These are phyloP conservation scores for Arabis alpina DNA, from an alignment of 345 rosid genomes.

Conservation along the genomic window DNA sequence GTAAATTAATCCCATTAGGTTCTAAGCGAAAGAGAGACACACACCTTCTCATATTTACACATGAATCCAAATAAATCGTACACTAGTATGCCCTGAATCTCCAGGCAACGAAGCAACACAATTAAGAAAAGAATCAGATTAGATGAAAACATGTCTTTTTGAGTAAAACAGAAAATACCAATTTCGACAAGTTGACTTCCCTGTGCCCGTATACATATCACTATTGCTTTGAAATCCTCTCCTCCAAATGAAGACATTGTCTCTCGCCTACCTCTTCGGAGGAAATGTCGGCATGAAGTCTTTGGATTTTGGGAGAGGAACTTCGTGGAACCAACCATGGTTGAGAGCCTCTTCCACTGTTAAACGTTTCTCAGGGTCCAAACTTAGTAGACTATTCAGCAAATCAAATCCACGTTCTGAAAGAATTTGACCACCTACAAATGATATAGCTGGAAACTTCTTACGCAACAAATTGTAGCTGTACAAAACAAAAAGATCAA, in stretches of 20 bases:
- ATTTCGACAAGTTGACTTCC: slow-evolving; percentile 23
- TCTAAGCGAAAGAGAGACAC: slow-evolving; percentile 15
- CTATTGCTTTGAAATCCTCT: slow-evolving; percentile 18
- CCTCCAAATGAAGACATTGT: slow-evolving; percentile 16
- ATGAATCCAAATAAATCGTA: slow-evolving; percentile 28
- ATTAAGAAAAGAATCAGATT: slow-evolving; percentile 15
- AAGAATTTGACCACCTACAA: slow-evolving; percentile 71
- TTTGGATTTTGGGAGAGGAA: slow-evolving; percentile 72
- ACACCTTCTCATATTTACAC: slow-evolving; percentile 33
- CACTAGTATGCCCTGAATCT: slow-evolving; percentile 32
- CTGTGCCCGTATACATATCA: background rate
- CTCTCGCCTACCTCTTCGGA: slow-evolving; percentile 42
- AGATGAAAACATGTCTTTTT: slow-evolving; percentile 16
- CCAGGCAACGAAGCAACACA: slow-evolving; percentile 30
- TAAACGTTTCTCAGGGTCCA: slow-evolving; percentile 79
- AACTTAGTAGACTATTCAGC: slow-evolving; percentile 64
- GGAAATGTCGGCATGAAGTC: slow-evolving; percentile 85
- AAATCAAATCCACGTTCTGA: slow-evolving; percentile 87
- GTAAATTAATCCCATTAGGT: slow-evolving; percentile 11
- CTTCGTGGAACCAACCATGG: slow-evolving; percentile 84
- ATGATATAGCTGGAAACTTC: slow-evolving; percentile 79
- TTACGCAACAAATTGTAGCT: slow-evolving; percentile 75
- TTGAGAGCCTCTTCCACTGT: slow-evolving; percentile 76
- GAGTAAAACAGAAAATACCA: slow-evolving; percentile 2
- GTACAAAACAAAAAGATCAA: slow-evolving; percentile 32